A percentile compares a stretch with the other conserved stretches of the same genome.
These are phyloP conservation scores for Ruellia speciosa DNA, from an alignment of 305 asterid species.

Conservation along the genomic window DNA sequence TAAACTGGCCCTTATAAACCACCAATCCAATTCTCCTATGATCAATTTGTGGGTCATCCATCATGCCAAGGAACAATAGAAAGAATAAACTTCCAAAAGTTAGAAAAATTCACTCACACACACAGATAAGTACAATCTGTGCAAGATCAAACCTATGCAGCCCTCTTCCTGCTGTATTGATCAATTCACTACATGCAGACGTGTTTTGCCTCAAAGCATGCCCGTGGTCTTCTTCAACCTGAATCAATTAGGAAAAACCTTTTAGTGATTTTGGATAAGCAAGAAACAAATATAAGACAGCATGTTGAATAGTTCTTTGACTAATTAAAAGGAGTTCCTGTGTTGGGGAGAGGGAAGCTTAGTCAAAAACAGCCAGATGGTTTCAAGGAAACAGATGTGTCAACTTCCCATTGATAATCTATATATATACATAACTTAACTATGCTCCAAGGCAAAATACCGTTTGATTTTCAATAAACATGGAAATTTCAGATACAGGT, in stretches of 20 bases:
- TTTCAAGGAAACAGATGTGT: conserved; percentile 1
- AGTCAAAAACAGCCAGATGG: not conserved
- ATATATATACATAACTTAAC: conserved; percentile 2
- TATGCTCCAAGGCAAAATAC: not conserved
- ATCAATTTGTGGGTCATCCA: not conserved
- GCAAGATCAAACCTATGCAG: conserved; percentile 58
- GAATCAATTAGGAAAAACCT: conserved; percentile 26
- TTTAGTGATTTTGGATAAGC: conserved; percentile 12
- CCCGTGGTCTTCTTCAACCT: conserved; percentile 57
- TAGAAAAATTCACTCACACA: not conserved
- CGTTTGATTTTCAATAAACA: no score
- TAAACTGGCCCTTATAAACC: not conserved
- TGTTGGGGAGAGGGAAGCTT: conserved; percentile 7
- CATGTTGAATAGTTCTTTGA: conserved; percentile 17
- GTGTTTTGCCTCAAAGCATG: conserved; percentile 43
- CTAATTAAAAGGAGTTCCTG: conserved; percentile 14
- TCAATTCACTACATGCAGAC: conserved; percentile 42
- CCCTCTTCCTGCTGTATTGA: conserved; percentile 59
- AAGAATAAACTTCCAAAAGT: conserved; percentile 3
- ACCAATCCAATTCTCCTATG: conserved; percentile 6
- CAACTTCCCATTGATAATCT: conserved; percentile 7
- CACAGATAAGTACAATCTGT: conserved; percentile 17
- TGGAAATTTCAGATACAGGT: not conserved
- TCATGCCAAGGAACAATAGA: conserved; percentile 9
- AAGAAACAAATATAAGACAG: conserved; percentile 17